Percentiles rank a stretch among this genome's conserved stretches.
These are phyloP conservation scores for Rhododendron vialii DNA, from an alignment of 148 eudicot species.

Conservation along the genomic window DNA sequence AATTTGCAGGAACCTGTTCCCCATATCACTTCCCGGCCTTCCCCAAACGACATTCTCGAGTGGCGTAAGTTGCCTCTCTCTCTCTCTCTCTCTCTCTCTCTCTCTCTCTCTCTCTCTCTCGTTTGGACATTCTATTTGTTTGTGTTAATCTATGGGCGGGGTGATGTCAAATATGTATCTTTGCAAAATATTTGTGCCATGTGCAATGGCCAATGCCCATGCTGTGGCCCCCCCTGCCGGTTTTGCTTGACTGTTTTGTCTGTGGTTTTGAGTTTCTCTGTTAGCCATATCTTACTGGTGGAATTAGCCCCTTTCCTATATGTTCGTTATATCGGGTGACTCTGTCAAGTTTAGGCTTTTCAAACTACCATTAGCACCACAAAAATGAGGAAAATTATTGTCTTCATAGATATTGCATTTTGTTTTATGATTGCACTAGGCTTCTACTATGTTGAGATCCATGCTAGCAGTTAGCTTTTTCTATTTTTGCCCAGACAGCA, in stretches of 20 bases:
- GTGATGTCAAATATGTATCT: background rate
- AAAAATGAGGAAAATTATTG: background rate
- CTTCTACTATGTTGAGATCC: background rate
- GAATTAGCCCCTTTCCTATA: background rate
- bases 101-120: background rate
- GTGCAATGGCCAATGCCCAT: background rate
- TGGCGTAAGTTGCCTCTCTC: slow-evolving; percentile 71
- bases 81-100: background rate
- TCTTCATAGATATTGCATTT: background rate
- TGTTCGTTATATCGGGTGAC: background rate
- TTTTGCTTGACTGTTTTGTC: background rate
- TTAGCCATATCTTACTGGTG: background rate
- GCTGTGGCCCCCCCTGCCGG: too few relatives aligned
- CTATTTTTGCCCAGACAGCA: background rate
- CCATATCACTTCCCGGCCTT: slow-evolving; percentile 80
- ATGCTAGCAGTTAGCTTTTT: background rate
- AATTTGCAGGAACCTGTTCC: slow-evolving; percentile 81
- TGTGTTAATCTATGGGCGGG: background rate
- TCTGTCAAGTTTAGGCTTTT: background rate
- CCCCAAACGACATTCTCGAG: slow-evolving; percentile 86
- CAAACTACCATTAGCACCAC: background rate
- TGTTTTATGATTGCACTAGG: background rate
- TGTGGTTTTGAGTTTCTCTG: background rate
- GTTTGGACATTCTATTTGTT: background rate
- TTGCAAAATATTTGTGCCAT: background rate